A percentile compares a stretch with the other conserved stretches of the same genome.
These are phyloP conservation scores for Staphylotrichum tortipilum DNA, from an alignment of 495 filamentous ascomycete species.

Conservation along the genomic window DNA sequence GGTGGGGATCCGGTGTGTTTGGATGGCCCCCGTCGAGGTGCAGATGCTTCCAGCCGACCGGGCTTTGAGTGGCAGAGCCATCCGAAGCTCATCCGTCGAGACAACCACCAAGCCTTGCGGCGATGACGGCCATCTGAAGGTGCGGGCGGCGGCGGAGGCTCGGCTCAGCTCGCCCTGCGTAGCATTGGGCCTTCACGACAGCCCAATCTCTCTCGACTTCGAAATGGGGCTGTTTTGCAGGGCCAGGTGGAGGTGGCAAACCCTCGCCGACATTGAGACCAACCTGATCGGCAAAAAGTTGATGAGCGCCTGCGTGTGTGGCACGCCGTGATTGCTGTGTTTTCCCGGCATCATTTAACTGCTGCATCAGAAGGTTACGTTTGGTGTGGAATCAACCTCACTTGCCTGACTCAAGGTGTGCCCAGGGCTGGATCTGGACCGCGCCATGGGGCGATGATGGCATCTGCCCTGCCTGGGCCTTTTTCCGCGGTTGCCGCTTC, in stretches of 20 bases:
- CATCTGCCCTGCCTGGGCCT: too few species aligned
- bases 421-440: neutral
- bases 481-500: constrained; percentile 6
- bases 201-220: neutral
- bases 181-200: neutral
- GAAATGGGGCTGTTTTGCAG: constrained; percentile 1
- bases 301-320: constrained; percentile 11
- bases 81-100: too few species aligned
- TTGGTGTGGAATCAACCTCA: neutral
- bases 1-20: neutral
- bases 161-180: neutral
- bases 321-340: constrained; percentile 18
- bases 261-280: neutral
- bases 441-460: too few species aligned
- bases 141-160: too few species aligned
- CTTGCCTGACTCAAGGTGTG: neutral
- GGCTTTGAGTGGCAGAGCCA: too few species aligned
- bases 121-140: too few species aligned
- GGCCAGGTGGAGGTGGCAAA: too few species aligned
- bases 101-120: too few species aligned
- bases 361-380: constrained; percentile 3
- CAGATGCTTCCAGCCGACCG: neutral
- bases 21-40: neutral
- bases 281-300: neutral
- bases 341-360: neutral